Evolutionary conservation across 345 rosid genomes (phyloP).

Genomic region (Litchi chinensis): DNA sequence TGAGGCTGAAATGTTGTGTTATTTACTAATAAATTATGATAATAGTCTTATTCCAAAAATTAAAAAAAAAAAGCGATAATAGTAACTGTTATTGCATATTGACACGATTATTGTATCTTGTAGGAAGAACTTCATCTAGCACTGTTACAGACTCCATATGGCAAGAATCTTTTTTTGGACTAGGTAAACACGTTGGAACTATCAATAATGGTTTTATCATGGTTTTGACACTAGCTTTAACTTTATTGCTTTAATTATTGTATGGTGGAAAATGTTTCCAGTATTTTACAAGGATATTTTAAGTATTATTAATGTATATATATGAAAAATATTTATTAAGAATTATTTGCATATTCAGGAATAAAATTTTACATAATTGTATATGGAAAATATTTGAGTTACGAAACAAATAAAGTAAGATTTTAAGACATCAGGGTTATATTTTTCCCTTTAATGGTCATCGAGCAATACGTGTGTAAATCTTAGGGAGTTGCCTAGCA

Average conservation of each 20-base stretch:
- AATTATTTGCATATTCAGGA: no score
- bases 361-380: no score
- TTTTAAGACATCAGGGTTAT: no score
- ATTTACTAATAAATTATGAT: not conserved
- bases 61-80: no score
- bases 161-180: slow-evolving; percentile 84
- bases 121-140: slow-evolving; percentile 93
- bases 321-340: no score
- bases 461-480: no score
- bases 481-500: no score
- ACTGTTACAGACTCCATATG: slow-evolving; percentile 52
- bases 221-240: not conserved
- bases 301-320: no score
- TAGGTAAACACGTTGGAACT: slow-evolving; percentile 52
- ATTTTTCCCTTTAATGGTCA: no score
- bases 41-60: no score
- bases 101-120: slow-evolving; percentile 19
- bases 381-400: no score
- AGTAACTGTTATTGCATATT: not conserved
- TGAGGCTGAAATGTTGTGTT: slow-evolving; percentile 11
- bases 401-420: no score
- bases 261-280: not conserved
- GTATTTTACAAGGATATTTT: not conserved
- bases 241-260: not conserved
- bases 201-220: not conserved